Evolutionary conservation across 164 flowering plant species (phyloP).

Genomic region (Malania oleifera): DNA sequence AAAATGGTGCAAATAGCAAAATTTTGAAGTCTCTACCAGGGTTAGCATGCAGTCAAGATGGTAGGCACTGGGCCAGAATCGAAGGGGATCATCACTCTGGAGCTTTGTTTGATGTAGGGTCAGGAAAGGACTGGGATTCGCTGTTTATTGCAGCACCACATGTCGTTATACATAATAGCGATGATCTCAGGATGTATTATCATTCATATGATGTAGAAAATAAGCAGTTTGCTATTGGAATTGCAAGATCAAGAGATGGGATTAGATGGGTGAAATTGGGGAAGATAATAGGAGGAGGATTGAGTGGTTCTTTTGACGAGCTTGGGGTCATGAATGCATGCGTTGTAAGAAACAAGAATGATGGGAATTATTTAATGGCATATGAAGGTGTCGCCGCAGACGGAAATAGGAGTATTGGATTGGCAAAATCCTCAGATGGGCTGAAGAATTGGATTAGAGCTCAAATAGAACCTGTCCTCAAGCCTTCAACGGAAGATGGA

Average conservation of each 20-base stretch:
- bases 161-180: conserved; percentile 54
- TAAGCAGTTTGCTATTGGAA: conserved; percentile 45
- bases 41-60: conserved; percentile 79
- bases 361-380: conserved; percentile 73
- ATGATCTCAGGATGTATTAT: conserved; percentile 84
- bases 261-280: conserved; percentile 86
- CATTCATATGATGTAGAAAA: conserved; percentile 58
- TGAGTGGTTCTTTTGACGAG: conserved; percentile 53
- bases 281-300: conserved; percentile 57
- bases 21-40: conserved; percentile 63
- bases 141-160: conserved; percentile 47
- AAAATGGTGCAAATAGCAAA: not conserved
- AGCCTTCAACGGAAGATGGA: conserved; percentile 33
- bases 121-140: conserved; percentile 66
- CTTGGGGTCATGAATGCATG: conserved; percentile 47
- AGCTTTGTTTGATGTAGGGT: conserved; percentile 67
- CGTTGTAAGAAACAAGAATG: conserved; percentile 40
- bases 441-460: conserved; percentile 62
- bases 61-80: conserved; percentile 83
- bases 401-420: conserved; percentile 64
- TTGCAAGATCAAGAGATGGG: conserved; percentile 86
- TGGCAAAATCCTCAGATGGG: conserved; percentile 70
- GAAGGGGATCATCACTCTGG: conserved; percentile 93
- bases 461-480: conserved; percentile 35
- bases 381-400: conserved; percentile 67